Conservation (phyloP, 371 early-diverging fungal species). For the Funneliformis caledonium region DNA sequence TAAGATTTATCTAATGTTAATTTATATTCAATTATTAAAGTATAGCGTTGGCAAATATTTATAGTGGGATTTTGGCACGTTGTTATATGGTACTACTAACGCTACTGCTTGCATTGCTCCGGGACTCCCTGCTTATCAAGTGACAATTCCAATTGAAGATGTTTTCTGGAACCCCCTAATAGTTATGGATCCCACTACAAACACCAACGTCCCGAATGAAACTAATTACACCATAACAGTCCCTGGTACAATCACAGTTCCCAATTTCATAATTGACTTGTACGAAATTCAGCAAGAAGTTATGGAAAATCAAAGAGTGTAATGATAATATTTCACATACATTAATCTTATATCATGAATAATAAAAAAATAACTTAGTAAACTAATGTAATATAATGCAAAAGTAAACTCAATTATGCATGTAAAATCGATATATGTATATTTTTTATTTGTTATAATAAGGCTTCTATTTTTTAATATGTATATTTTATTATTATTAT, state of each 20-base stretch:
- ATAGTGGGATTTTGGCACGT: conserved; percentile 36
- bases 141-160: conserved; percentile 17
- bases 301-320: not conserved
- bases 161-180: conserved; percentile 28
- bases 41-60: conserved; percentile 19
- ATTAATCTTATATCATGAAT: too few relatives aligned
- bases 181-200: not conserved
- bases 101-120: conserved; percentile 8
- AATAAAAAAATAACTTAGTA: too few relatives aligned
- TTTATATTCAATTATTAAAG: not conserved
- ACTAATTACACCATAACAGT: not conserved
- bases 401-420: too few relatives aligned
- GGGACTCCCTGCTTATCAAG: conserved; percentile 11
- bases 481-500: too few relatives aligned
- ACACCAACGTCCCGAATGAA: not conserved
- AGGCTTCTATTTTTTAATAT: too few relatives aligned
- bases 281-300: conserved; percentile 17
- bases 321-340: too few relatives aligned
- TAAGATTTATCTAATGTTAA: conserved; percentile 34
- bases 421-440: too few relatives aligned
- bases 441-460: too few relatives aligned
- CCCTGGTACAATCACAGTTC: conserved; percentile 8
- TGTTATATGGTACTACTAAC: not conserved
- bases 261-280: conserved; percentile 30
- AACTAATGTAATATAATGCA: too few relatives aligned